phyloP scores from a whole-genome alignment of 163 green algal genomes.

The Scenedesmus sp. region DNA sequence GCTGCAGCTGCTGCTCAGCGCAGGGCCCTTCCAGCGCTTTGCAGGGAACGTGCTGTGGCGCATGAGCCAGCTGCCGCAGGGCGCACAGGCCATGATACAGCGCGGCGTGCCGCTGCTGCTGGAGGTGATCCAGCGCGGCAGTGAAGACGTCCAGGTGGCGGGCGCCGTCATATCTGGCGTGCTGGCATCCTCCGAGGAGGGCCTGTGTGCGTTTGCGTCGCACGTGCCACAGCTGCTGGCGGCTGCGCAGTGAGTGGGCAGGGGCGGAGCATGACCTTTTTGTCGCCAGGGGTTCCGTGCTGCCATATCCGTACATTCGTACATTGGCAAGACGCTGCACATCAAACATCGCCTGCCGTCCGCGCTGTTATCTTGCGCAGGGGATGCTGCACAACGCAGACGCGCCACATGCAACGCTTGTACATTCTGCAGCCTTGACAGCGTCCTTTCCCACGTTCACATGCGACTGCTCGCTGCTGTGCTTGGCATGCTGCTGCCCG shows the following conservation, averaged over 20 bases:
- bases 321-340: no score
- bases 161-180: background rate
- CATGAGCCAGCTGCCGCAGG: background rate
- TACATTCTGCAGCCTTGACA: no score
- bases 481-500: background rate
- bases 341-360: no score
- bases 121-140: background rate
- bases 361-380: no score
- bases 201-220: background rate
- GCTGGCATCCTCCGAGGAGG: background rate
- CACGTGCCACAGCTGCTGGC: background rate
- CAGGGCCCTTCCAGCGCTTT: constrained; percentile 6
- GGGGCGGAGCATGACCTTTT: no score
- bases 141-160: background rate
- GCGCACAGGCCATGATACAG: background rate
- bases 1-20: constrained; percentile 4
- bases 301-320: no score
- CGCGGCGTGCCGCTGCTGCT: constrained; percentile 1
- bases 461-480: background rate
- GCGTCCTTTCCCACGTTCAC: no score
- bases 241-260: constrained; percentile 1
- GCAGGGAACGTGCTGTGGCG: constrained; percentile 7
- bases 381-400: no score
- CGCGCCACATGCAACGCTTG: no score
- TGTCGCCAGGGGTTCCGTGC: no score